phyloP scores from a whole-genome alignment of 768 basidiomycete genomes.

The Leccinum boreale region DNA sequence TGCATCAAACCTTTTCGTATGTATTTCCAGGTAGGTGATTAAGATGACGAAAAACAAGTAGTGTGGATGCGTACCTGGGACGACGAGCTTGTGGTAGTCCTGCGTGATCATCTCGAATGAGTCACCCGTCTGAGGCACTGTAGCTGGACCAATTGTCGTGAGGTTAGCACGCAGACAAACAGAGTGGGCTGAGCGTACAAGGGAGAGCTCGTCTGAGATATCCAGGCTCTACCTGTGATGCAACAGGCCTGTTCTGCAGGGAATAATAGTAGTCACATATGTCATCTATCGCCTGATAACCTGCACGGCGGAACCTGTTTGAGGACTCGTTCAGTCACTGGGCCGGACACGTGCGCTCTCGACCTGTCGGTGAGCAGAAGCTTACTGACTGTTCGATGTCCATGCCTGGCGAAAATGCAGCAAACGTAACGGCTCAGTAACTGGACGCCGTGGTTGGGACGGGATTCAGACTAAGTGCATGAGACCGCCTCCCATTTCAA shows the following conservation, averaged over 20 bases:
- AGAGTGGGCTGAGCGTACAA: slow-evolving; percentile 33
- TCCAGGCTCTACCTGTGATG: slow-evolving; percentile 75
- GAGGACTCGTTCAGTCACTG: neutral
- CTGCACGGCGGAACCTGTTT: slow-evolving; percentile 73
- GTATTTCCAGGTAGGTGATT: neutral
- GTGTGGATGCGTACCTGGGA: slow-evolving; percentile 58
- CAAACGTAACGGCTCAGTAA: neutral
- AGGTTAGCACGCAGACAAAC: neutral
- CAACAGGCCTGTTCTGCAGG: slow-evolving; percentile 60
- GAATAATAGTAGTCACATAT: slow-evolving; percentile 86
- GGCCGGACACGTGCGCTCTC: neutral
- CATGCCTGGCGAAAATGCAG: neutral
- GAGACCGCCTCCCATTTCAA: too few relatives aligned
- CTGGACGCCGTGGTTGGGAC: too few relatives aligned
- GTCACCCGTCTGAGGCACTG: slow-evolving; percentile 68
- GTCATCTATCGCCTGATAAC: slow-evolving; percentile 80
- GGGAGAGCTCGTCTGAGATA: slow-evolving; percentile 71
- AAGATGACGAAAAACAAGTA: neutral
- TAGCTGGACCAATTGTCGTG: slow-evolving; percentile 29
- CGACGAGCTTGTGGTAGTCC: slow-evolving; percentile 74
- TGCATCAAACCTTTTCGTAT: slow-evolving; percentile 46
- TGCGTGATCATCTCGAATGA: slow-evolving; percentile 65
- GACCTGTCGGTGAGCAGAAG: neutral
- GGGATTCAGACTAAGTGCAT: too few relatives aligned
- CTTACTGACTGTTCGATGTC: slow-evolving; percentile 10